These are phyloP conservation scores for Monilinia polystroma DNA, from an alignment of 2,329 filamentous ascomycete species.

Conservation along the genomic window DNA sequence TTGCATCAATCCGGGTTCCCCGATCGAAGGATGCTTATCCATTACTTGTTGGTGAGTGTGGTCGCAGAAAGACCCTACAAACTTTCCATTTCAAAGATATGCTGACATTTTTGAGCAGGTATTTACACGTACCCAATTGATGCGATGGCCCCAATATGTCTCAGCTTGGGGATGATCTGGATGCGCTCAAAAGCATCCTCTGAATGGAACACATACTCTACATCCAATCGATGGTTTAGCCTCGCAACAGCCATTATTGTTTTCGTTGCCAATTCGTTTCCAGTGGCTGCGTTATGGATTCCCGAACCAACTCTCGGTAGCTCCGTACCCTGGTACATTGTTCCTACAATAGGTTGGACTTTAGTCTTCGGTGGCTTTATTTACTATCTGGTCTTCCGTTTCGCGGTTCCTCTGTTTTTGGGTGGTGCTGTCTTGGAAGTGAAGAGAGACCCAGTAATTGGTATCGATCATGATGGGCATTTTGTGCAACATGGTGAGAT, in stretches of 20 bases:
- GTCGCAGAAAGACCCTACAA: not conserved
- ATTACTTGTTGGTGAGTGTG: conserved; percentile 18
- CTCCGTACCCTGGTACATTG: conserved; percentile 20
- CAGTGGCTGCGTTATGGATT: conserved; percentile 14
- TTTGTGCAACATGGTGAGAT: conserved; percentile 16
- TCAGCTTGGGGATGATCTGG: conserved; percentile 22
- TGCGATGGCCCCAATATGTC: conserved; percentile 36
- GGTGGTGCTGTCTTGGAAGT: conserved; percentile 14
- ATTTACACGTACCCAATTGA: conserved; percentile 46
- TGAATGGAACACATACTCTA: conserved; percentile 16
- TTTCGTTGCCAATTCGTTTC: conserved; percentile 16
- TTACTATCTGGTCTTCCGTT: conserved; percentile 14
- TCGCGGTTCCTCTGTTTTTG: not conserved
- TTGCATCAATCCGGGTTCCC: conserved; percentile 20
- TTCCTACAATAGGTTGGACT: conserved; percentile 23
- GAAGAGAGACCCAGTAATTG: not conserved
- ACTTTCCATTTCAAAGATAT: conserved; percentile 22
- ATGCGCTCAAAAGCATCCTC: conserved; percentile 6
- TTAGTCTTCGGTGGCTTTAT: conserved; percentile 3
- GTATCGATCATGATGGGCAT: conserved; percentile 5
- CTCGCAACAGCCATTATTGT: conserved; percentile 19
- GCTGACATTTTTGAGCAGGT: conserved; percentile 35
- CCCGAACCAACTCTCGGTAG: not conserved
- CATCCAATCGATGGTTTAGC: conserved; percentile 15
- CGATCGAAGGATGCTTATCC: conserved; percentile 19